Conservation (phyloP, 139 green algal species). For the Coelastrella sp. region DNA sequence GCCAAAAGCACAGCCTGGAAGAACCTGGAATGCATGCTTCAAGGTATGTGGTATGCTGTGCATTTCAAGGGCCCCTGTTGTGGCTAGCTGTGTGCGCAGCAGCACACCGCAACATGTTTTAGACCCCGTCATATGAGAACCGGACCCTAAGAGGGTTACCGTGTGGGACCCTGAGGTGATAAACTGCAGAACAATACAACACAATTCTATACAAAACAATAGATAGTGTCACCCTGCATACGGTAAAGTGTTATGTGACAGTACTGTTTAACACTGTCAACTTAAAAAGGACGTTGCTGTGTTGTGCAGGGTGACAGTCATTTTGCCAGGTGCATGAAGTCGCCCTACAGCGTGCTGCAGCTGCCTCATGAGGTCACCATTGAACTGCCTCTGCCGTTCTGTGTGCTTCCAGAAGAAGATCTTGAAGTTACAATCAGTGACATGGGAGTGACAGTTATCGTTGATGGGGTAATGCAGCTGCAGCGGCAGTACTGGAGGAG, state of each 20-base stretch:
- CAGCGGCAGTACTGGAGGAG: conserved; percentile 68
- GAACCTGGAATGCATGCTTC: conserved; percentile 71
- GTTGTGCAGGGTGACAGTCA: conserved; percentile 68
- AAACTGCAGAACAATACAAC: no score
- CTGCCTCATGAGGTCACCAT: conserved; percentile 67
- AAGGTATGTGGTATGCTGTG: not conserved
- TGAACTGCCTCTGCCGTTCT: conserved; percentile 78
- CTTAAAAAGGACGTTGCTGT: not conserved
- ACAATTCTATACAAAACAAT: no score
- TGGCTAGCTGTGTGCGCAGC: no score
- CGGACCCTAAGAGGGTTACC: no score
- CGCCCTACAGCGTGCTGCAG: conserved; percentile 61
- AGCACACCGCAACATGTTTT: no score
- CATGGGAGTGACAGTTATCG: not conserved
- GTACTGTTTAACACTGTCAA: not conserved
- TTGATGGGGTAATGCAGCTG: conserved; percentile 63
- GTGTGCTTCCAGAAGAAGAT: conserved; percentile 72
- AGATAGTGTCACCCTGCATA: no score
- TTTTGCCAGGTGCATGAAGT: conserved; percentile 63
- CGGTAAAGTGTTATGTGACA: no score
- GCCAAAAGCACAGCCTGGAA: conserved; percentile 59
- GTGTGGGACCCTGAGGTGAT: no score
- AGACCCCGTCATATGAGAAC: no score
- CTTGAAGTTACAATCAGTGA: conserved; percentile 49
- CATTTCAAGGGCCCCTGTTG: no score